phyloP scores from a whole-genome alignment of 306 rosid genomes.

The Boehmeria nivea region DNA sequence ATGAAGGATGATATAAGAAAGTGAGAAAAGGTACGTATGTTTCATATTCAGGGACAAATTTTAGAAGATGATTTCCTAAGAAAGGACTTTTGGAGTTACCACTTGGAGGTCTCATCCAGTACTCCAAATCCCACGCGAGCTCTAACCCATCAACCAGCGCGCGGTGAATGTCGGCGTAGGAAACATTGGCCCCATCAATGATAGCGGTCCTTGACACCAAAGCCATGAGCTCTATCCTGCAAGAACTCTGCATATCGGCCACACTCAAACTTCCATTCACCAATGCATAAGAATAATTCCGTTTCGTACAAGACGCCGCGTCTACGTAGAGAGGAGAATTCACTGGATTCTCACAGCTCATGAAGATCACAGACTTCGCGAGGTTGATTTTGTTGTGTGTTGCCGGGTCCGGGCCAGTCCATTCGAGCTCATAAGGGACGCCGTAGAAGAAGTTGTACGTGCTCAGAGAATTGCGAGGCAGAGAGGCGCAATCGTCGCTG shows the following conservation, averaged over 20 bases:
- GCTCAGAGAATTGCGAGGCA: conserved; percentile 11
- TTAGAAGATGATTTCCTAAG: neutral
- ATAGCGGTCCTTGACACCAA: neutral
- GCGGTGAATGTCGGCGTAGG: neutral
- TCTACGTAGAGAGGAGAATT: neutral
- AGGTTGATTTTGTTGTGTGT: no score
- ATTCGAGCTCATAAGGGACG: neutral
- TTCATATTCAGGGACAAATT: neutral
- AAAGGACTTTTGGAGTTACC: neutral
- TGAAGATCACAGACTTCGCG: neutral
- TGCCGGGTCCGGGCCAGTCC: no score
- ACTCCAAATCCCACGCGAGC: conserved; percentile 1
- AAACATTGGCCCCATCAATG: neutral
- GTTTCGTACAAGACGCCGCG: neutral
- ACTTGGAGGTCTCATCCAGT: neutral
- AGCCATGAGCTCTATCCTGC: neutral
- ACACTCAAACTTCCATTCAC: neutral
- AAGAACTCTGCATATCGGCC: neutral
- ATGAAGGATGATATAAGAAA: no score
- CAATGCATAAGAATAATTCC: conserved; percentile 1
- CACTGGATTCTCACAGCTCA: conserved; percentile 10
- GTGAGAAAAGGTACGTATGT: no score
- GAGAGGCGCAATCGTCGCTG: neutral
- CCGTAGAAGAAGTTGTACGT: neutral
- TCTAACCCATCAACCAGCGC: neutral